Evolutionary conservation across 805 yeast genomes (phyloP).

Genomic region (Metschnikowia cerradonensis): DNA sequence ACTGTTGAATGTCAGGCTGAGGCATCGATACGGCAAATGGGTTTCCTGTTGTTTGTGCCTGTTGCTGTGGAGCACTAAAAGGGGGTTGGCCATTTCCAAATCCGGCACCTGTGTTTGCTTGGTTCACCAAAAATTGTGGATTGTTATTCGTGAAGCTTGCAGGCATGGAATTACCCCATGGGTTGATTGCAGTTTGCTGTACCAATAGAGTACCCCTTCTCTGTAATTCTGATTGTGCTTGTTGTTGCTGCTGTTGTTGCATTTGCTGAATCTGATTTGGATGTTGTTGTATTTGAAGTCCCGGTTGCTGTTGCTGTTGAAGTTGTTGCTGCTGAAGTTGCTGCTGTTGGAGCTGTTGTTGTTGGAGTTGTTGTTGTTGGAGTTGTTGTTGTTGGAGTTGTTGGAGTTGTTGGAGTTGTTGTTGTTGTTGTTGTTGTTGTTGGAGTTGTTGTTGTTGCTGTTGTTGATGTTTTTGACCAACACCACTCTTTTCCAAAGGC

Average conservation of each 20-base stretch:
- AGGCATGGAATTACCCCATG: conserved; percentile 30
- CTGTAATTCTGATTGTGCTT: conserved; percentile 7
- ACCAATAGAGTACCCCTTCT: conserved; percentile 29
- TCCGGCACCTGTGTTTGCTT: conserved; percentile 52
- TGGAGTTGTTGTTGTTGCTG: conserved; percentile 13
- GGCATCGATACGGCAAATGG: conserved; percentile 8
- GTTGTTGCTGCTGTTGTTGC: background rate
- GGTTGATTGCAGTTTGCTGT: conserved; percentile 38
- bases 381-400: conserved; percentile 1
- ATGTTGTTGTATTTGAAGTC: conserved; percentile 1
- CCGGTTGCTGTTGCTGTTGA: conserved; percentile 6
- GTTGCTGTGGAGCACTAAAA: conserved; percentile 18
- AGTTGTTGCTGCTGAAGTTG: background rate
- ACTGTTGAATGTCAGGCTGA: conserved; percentile 11
- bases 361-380: background rate
- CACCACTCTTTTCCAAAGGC: conserved; percentile 6
- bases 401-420: background rate
- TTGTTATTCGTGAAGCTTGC: conserved; percentile 7
- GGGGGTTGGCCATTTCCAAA: conserved; percentile 44
- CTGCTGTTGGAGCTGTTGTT: background rate
- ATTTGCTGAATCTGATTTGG: conserved; percentile 1
- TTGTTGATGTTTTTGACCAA: conserved; percentile 52
- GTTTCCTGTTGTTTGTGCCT: conserved; percentile 10
- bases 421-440: background rate
- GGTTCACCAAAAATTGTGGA: conserved; percentile 8